Evolutionary conservation across 1,284 basidiomycete species (phyloP).

Genomic region (Marasmius sp.): DNA sequence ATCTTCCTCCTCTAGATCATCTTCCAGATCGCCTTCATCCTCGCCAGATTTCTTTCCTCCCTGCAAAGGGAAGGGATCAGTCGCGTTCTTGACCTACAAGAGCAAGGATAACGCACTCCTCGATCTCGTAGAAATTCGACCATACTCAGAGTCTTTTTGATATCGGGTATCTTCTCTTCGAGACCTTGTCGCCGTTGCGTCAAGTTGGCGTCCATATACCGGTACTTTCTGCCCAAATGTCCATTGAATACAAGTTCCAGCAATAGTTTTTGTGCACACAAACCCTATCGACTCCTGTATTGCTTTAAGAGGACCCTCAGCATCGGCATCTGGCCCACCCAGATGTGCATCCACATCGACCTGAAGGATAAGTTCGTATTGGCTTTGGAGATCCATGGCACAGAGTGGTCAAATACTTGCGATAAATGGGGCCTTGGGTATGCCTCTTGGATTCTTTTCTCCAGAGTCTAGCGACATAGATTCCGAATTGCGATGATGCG

Average conservation of each 20-base stretch:
- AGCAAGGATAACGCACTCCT: slow-evolving; percentile 44
- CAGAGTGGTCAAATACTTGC: slow-evolving; percentile 48
- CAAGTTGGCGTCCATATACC: slow-evolving; percentile 94
- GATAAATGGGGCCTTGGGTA: slow-evolving; percentile 94
- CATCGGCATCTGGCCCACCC: slow-evolving; percentile 76
- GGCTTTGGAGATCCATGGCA: background rate
- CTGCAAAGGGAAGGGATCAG: slow-evolving; percentile 30
- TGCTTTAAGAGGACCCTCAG: slow-evolving; percentile 77
- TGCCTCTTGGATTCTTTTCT: slow-evolving; percentile 84
- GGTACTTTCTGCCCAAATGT: slow-evolving; percentile 81
- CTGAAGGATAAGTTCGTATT: slow-evolving; percentile 21
- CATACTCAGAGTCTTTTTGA: slow-evolving; percentile 90
- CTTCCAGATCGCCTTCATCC: slow-evolving; percentile 48
- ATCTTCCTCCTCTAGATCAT: slow-evolving; percentile 41
- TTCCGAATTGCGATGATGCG: slow-evolving; percentile 5
- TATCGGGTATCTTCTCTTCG: slow-evolving; percentile 96
- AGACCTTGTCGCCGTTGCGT: slow-evolving; percentile 78
- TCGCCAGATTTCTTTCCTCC: slow-evolving; percentile 54
- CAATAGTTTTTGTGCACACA: slow-evolving; percentile 24
- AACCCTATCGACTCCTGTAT: slow-evolving; percentile 95
- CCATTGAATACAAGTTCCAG: slow-evolving; percentile 15
- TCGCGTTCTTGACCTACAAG: background rate
- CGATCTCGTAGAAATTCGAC: slow-evolving; percentile 81
- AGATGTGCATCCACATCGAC: slow-evolving; percentile 86
- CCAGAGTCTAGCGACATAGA: slow-evolving; percentile 22